phyloP scores from a whole-genome alignment of 768 basidiomycete genomes.

The Cystofilobasidium macerans region DNA sequence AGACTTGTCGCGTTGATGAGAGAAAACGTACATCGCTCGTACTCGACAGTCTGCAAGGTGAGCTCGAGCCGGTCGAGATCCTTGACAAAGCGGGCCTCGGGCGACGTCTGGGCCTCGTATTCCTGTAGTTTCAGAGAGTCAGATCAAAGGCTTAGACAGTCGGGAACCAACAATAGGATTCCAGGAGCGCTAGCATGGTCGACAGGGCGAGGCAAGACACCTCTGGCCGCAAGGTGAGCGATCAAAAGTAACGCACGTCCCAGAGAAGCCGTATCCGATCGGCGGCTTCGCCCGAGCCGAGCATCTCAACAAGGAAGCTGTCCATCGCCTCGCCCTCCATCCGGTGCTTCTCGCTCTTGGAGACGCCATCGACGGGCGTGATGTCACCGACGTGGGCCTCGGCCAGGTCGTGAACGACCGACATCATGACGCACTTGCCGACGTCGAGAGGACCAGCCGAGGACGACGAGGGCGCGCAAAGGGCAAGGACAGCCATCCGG shows the following conservation, averaged over 20 bases:
- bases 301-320: constrained; percentile 77
- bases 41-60: constrained; percentile 38
- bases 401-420: constrained; percentile 66
- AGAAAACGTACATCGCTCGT: constrained; percentile 37
- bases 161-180: no score
- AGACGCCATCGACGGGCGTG: constrained; percentile 73
- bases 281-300: constrained; percentile 62
- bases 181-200: no score
- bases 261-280: constrained; percentile 59
- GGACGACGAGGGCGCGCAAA: constrained; percentile 65
- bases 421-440: constrained; percentile 35
- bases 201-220: no score
- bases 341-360: constrained; percentile 64
- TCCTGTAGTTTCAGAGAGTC: constrained; percentile 46
- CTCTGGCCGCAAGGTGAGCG: background rate
- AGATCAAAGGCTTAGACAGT: no score
- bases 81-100: constrained; percentile 79
- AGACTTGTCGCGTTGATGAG: no score
- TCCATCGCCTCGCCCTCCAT: constrained; percentile 80
- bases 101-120: constrained; percentile 62
- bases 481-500: constrained; percentile 83
- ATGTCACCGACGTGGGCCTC: constrained; percentile 98
- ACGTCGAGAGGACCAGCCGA: constrained; percentile 48
- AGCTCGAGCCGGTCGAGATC: constrained; percentile 42
- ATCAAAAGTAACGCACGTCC: constrained; percentile 45